Evolutionary conservation across 2,329 filamentous ascomycete species (phyloP), one percentile per base, ranked within the genome.

Genomic region (Peltaster fructicola): DNA sequence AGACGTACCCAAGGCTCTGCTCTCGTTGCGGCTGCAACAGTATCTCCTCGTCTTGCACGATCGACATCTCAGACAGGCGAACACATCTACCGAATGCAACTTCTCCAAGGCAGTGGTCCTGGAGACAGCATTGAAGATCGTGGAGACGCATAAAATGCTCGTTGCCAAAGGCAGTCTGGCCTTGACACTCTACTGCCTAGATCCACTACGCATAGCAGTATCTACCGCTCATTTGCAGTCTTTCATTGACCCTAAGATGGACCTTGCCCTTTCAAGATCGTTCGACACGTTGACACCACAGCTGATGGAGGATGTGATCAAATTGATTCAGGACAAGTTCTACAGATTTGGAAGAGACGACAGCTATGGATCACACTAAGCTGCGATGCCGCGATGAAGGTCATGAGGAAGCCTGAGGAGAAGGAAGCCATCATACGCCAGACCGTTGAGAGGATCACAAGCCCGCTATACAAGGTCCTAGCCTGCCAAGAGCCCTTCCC

Each of bases 381-480:
- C 1, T 34, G 38, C 2, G 30, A 40, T 14, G 38, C 36, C 11
- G 36, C 32, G 18, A 34, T 37, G 33, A 42, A 41, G 18, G 22
- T 34, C 6, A 38, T 34, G 23, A 34, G 36, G 14, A 37, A 43
- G 18, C 41, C 41, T 3, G 13, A 14, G 4, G 35, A 37, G 17
- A 26, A 33, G 10, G 11, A 30, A 4, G 26, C 32, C 1, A 41
- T 37, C 28, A 44, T 44, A 39, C 42, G 42, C 17, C 40, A 45
- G 20, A 37, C 42, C 3, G 38, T 45, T 6, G 42, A 44, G 8
- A 39, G 37, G 17, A 33, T 43, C 22, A 36, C 36, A 3, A 24
- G 36, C 12, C 40, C 38, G 3, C 42, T 37, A 18, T 45, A 45
- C 26, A 45, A 43, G 25, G 43, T 43, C 21, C 40, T 43, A 38